phyloP scores from a whole-genome alignment of 2,329 filamentous ascomycete species.

The Pseudopithomyces chartarum region DNA sequence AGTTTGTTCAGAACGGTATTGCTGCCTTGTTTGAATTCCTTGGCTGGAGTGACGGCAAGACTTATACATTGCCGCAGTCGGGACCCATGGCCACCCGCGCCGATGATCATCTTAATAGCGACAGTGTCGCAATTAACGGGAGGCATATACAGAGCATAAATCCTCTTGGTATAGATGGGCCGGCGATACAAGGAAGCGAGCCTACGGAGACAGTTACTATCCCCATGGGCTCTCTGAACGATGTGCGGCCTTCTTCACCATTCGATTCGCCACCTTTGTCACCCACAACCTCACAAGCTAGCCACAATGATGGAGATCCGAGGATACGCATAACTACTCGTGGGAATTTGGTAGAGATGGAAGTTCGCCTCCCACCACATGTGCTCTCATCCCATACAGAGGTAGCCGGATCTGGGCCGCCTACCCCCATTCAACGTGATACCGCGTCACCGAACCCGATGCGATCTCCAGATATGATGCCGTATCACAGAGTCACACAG shows the following conservation, averaged over 20 bases:
- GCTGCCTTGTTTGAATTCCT: slow-evolving; percentile 18
- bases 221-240: slow-evolving; percentile 15
- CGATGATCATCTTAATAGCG: slow-evolving; percentile 5
- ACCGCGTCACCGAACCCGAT: slow-evolving; percentile 8
- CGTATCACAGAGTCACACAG: slow-evolving; percentile 41
- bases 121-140: slow-evolving; percentile 24
- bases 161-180: slow-evolving; percentile 23
- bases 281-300: slow-evolving; percentile 26
- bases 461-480: slow-evolving; percentile 8
- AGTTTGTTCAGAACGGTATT: slow-evolving; percentile 24
- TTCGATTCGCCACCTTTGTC: slow-evolving; percentile 37
- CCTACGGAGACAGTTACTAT: slow-evolving; percentile 13
- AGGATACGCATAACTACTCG: slow-evolving; percentile 46
- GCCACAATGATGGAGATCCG: slow-evolving; percentile 38
- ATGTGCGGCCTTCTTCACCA: slow-evolving; percentile 23
- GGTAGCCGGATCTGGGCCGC: slow-evolving; percentile 18
- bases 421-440: slow-evolving; percentile 13
- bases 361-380: slow-evolving; percentile 42
- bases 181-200: slow-evolving; percentile 3
- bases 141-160: slow-evolving; percentile 27
- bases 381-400: slow-evolving; percentile 37
- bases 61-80: not conserved
- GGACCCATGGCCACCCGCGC: not conserved
- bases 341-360: slow-evolving; percentile 45
- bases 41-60: slow-evolving; percentile 6